phyloP scores from a whole-genome alignment of 495 filamentous ascomycete species.

The Hyaloscypha hepaticicola region DNA sequence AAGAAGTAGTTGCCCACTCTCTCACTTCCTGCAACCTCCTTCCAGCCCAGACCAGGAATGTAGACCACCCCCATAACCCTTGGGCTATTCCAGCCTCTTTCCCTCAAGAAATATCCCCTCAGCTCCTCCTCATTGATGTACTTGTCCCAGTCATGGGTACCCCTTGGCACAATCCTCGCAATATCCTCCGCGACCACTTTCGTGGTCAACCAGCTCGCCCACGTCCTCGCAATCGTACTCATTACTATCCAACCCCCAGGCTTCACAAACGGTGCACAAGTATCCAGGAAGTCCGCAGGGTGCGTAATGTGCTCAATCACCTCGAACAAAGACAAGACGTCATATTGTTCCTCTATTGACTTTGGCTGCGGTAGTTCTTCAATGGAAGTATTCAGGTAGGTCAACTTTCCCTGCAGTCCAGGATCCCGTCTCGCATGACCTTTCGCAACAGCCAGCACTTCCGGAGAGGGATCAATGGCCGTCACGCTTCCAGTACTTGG shows the following conservation, averaged over 20 bases:
- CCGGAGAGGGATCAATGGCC: constrained; percentile 79
- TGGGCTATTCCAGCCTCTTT: constrained; percentile 53
- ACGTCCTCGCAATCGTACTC: constrained; percentile 86
- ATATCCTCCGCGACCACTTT: constrained; percentile 91
- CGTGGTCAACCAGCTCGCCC: constrained; percentile 84
- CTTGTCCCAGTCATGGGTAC: constrained; percentile 94
- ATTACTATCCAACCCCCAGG: constrained; percentile 92
- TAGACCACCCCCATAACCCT: constrained; percentile 83
- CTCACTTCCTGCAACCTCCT: constrained; percentile 76
- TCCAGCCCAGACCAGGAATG: constrained; percentile 91
- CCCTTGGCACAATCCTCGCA: constrained; percentile 79
- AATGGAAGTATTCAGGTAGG: constrained; percentile 61
- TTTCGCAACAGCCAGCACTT: constrained; percentile 77
- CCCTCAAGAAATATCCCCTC: constrained; percentile 51
- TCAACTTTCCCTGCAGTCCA: constrained; percentile 54
- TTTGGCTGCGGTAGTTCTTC: constrained; percentile 58
- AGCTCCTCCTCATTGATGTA: constrained; percentile 90
- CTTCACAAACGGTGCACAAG: constrained; percentile 67
- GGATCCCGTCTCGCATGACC: constrained; percentile 72
- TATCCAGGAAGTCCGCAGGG: constrained; percentile 67
- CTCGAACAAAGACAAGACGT: constrained; percentile 86
- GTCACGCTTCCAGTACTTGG: constrained; percentile 63
- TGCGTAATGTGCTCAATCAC: constrained; percentile 87
- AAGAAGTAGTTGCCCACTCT: constrained; percentile 96
- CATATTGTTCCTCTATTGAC: constrained; percentile 50